A percentile compares a stretch with the other conserved stretches of the same genome.
Evolutionary conservation across 768 basidiomycete genomes (phyloP).

Genomic region (Russula dissimulans): DNA sequence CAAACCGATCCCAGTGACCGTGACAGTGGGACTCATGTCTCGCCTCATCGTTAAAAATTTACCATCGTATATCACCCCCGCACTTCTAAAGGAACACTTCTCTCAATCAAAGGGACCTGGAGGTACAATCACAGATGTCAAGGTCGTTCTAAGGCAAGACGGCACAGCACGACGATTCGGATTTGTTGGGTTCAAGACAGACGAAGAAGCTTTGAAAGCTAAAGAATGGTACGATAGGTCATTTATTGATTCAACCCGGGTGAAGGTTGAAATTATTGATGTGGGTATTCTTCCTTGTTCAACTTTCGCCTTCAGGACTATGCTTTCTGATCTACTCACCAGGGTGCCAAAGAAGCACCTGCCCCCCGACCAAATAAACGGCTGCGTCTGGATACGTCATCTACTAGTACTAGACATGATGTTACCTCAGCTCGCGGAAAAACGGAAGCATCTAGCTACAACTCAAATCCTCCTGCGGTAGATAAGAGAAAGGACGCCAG

Average conservation of each 20-base stretch:
- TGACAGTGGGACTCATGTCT: constrained; percentile 46
- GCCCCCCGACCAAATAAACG: constrained; percentile 62
- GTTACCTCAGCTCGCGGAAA: constrained; percentile 8
- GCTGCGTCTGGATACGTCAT: constrained; percentile 36
- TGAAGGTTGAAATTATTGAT: constrained; percentile 68
- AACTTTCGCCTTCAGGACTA: neutral
- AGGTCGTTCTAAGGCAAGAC: constrained; percentile 65
- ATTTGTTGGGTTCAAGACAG: constrained; percentile 83
- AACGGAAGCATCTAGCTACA: neutral
- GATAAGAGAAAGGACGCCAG: constrained; percentile 27
- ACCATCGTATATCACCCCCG: constrained; percentile 57
- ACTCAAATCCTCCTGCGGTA: neutral
- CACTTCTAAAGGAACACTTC: constrained; percentile 59
- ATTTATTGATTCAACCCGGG: constrained; percentile 71
- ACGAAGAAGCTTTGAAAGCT: constrained; percentile 63
- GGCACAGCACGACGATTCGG: constrained; percentile 83
- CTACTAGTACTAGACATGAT: constrained; percentile 25
- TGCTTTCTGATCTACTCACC: neutral
- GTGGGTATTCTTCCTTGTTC: constrained; percentile 36
- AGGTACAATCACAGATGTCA: constrained; percentile 77
- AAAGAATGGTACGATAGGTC: constrained; percentile 79
- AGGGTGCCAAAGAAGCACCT: constrained; percentile 67
- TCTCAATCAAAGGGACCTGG: constrained; percentile 45
- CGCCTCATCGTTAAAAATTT: constrained; percentile 79
- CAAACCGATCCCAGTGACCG: too few species aligned